Conservation (phyloP, 192 early-diverging fungal genomes). For the Podila clonocystis region DNA sequence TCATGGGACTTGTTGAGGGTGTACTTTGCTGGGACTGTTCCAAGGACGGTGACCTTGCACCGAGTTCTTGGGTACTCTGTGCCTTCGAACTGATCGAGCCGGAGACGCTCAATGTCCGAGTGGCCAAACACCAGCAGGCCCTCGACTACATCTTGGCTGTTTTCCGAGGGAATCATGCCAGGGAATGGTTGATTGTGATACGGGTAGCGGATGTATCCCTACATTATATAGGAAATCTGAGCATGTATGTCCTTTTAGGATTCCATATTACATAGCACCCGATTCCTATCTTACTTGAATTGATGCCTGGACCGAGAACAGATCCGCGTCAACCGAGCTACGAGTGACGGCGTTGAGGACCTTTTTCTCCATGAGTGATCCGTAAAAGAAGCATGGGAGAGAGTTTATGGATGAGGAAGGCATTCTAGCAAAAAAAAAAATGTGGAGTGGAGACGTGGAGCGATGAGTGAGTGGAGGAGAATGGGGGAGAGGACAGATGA, state of each 20-base stretch:
- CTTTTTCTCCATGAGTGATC: constrained; percentile 30
- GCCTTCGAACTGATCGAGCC: constrained; percentile 35
- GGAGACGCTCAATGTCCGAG: constrained; percentile 11
- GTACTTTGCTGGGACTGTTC: constrained; percentile 8
- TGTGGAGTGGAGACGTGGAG: neutral
- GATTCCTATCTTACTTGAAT: constrained; percentile 13
- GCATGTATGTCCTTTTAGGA: neutral
- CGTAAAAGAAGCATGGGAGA: constrained; percentile 35
- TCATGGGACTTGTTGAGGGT: neutral
- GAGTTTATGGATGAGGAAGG: neutral
- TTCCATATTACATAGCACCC: neutral
- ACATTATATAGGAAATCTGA: too few species aligned
- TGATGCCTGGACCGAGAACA: constrained; percentile 8
- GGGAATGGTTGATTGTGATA: constrained; percentile 43
- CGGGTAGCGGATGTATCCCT: constrained; percentile 28
- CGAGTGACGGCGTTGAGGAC: constrained; percentile 22
- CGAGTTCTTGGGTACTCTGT: constrained; percentile 22
- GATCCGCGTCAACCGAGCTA: constrained; percentile 6
- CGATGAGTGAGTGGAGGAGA: neutral
- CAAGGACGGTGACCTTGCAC: neutral
- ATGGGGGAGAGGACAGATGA: neutral
- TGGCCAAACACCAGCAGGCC: constrained; percentile 33
- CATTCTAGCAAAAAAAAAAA: neutral
- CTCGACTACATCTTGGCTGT: constrained; percentile 12
- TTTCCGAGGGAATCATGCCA: constrained; percentile 19